phyloP scores from a whole-genome alignment of 2,329 filamentous ascomycete species.

The Ophiosphaerella narmari region DNA sequence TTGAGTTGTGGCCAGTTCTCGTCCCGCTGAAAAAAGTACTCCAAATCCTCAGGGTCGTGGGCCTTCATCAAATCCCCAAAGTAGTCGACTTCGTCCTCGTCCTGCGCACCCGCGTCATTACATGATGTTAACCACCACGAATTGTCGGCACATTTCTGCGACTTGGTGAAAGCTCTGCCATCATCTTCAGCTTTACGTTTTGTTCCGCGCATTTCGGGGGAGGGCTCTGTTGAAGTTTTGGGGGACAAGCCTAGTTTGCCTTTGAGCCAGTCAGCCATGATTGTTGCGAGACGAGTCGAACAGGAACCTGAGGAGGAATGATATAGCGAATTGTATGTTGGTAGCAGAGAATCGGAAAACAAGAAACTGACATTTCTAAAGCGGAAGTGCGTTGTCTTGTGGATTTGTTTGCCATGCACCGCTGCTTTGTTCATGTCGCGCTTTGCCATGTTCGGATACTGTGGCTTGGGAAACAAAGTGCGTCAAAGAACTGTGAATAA shows the following conservation, averaged over 20 bases:
- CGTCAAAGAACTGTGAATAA: background rate
- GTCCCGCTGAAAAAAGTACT: too few relatives aligned
- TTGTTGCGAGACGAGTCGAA: background rate
- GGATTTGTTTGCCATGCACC: conserved; percentile 6
- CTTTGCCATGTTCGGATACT: conserved; percentile 9
- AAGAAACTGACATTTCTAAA: background rate
- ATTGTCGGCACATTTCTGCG: too few relatives aligned
- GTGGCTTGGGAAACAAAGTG: background rate
- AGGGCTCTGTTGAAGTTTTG: background rate
- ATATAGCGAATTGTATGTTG: too few relatives aligned
- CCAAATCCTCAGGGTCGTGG: too few relatives aligned
- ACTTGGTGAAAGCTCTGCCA: too few relatives aligned
- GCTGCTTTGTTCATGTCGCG: conserved; percentile 9
- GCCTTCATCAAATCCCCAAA: too few relatives aligned
- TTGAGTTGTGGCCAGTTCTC: too few relatives aligned
- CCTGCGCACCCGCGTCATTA: too few relatives aligned
- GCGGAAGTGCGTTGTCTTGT: conserved; percentile 1
- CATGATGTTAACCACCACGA: too few relatives aligned
- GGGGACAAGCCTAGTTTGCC: background rate
- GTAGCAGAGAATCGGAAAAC: too few relatives aligned
- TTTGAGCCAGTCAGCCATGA: background rate
- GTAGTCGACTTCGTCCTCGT: too few relatives aligned
- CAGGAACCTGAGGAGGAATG: background rate
- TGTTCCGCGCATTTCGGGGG: too few relatives aligned
- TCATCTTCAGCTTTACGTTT: background rate